Conservation (phyloP, 2,329 filamentous ascomycete genomes). For the Trichophyton rubrum region DNA sequence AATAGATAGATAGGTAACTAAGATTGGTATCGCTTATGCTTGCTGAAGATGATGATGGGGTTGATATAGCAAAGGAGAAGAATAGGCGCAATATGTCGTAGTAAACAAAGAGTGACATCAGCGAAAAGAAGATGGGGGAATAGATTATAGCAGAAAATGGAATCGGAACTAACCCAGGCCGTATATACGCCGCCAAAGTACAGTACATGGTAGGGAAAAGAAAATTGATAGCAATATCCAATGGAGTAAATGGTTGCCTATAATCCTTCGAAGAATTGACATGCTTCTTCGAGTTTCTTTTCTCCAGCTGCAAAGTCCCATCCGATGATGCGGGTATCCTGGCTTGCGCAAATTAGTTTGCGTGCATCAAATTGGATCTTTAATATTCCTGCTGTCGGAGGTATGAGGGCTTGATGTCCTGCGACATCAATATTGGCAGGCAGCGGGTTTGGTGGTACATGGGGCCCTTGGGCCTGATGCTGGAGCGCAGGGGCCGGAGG, state of each 20-base stretch:
- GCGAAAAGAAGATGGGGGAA: too few relatives aligned
- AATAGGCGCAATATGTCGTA: neutral
- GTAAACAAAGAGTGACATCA: too few relatives aligned
- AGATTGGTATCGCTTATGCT: neutral
- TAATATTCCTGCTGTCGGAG: constrained; percentile 53
- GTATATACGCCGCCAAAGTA: too few relatives aligned
- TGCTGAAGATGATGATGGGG: neutral
- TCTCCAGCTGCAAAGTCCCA: constrained; percentile 97
- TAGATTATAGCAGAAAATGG: too few relatives aligned
- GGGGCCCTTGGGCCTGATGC: neutral
- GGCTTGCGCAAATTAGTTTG: constrained; percentile 86
- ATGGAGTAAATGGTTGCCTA: constrained; percentile 14
- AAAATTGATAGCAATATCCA: neutral
- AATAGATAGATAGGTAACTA: neutral
- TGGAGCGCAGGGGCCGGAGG: neutral
- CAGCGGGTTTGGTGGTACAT: neutral
- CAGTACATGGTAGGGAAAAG: neutral
- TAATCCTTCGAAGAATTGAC: constrained; percentile 56
- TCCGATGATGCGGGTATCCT: constrained; percentile 81
- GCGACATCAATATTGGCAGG: neutral
- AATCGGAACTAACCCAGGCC: too few relatives aligned
- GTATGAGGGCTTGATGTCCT: neutral
- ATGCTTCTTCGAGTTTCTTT: constrained; percentile 61
- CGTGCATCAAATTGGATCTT: constrained; percentile 93
- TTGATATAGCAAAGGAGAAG: neutral